Evolutionary conservation across 2,329 filamentous ascomycete genomes (phyloP).

Genomic region (Exophiala viscosa): DNA sequence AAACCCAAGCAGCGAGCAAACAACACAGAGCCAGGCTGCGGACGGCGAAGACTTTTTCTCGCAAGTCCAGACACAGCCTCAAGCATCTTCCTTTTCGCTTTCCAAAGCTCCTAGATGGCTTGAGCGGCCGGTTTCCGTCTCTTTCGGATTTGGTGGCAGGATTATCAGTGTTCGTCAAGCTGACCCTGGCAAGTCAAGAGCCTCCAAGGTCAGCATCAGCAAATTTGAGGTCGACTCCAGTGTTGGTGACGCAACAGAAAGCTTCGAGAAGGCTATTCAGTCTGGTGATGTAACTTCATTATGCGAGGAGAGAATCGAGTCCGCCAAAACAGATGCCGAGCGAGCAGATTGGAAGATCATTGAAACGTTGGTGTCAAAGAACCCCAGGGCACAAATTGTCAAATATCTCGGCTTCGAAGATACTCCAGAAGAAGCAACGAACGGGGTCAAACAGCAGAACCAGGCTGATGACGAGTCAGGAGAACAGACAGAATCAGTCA

Average conservation of each 20-base stretch:
- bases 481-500: conserved; percentile 45
- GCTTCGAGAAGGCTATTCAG: conserved; percentile 78
- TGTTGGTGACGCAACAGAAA: conserved; percentile 76
- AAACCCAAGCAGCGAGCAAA: conserved; percentile 69
- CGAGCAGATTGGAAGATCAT: conserved; percentile 96
- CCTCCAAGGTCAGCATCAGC: conserved; percentile 77
- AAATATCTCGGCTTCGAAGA: conserved; percentile 86
- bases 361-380: conserved; percentile 77
- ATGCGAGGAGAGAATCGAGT: conserved; percentile 72
- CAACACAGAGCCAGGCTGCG: conserved; percentile 62
- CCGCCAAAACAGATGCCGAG: conserved; percentile 80
- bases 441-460: conserved; percentile 33
- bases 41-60: conserved; percentile 97
- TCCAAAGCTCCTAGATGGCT: conserved; percentile 86
- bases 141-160: conserved; percentile 95
- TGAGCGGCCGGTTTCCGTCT: conserved; percentile 75
- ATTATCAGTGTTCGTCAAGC: conserved; percentile 67
- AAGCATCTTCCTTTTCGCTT: conserved; percentile 84
- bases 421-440: conserved; percentile 49
- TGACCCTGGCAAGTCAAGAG: conserved; percentile 59
- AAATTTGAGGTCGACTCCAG: conserved; percentile 85
- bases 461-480: conserved; percentile 33
- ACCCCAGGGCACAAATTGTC: conserved; percentile 79
- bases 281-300: conserved; percentile 73
- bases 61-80: conserved; percentile 85